These are phyloP conservation scores for Dendryphion nanum DNA, from an alignment of 2,329 filamentous ascomycete genomes.

Conservation along the genomic window DNA sequence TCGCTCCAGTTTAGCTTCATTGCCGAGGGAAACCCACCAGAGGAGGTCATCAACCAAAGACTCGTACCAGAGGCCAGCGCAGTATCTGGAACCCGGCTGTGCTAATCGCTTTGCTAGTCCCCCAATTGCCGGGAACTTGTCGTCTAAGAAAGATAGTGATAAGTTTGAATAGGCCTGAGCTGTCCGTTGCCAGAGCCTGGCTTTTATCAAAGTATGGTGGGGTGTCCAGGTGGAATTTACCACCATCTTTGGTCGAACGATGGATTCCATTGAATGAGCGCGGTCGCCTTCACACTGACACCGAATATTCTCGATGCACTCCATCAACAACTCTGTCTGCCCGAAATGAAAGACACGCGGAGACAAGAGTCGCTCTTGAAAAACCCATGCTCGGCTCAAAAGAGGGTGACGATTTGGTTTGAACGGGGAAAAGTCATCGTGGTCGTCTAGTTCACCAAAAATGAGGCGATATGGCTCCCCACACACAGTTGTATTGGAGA, in stretches of 20 bases:
- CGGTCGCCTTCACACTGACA: conserved; percentile 8
- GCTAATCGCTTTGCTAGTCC: conserved; percentile 6
- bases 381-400: conserved; percentile 10
- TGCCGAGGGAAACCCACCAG: conserved; percentile 3
- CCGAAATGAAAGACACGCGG: conserved; percentile 10
- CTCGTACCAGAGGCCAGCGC: conserved; percentile 8
- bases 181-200: conserved; percentile 6
- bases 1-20: not conserved
- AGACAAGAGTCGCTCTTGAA: conserved; percentile 14
- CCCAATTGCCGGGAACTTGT: conserved; percentile 7
- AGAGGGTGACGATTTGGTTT: conserved; percentile 6
- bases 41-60: conserved; percentile 4
- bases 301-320: conserved; percentile 11
- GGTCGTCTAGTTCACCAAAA: conserved; percentile 2
- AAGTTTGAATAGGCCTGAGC: too few relatives aligned
- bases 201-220: conserved; percentile 5
- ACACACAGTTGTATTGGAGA: not conserved
- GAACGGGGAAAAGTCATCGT: not conserved
- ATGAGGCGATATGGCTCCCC: conserved; percentile 2
- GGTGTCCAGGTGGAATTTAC: conserved; percentile 2
- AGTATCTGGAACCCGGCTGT: conserved; percentile 2
- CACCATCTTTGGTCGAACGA: not conserved
- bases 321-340: conserved; percentile 9
- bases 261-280: not conserved
- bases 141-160: too few relatives aligned